phyloP scores from a whole-genome alignment of 495 filamentous ascomycete genomes.

The Letharia lupina region DNA sequence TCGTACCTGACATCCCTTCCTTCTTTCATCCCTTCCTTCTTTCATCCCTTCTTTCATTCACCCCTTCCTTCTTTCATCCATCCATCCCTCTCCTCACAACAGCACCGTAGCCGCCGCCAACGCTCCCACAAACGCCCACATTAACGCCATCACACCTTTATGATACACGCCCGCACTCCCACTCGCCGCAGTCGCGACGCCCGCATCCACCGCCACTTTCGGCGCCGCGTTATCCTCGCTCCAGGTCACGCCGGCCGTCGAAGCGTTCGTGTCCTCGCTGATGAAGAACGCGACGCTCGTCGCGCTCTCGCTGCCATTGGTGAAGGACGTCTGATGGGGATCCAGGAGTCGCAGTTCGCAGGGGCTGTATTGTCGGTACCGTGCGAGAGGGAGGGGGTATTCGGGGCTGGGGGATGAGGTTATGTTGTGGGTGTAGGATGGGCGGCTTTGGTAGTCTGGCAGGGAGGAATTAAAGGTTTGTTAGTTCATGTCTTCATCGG shows the following conservation, averaged over 20 bases:
- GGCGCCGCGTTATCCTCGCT: not conserved
- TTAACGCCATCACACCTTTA: not conserved
- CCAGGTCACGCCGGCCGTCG: not conserved
- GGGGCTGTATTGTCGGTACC: not conserved
- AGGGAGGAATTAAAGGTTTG: not conserved
- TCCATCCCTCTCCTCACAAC: not conserved
- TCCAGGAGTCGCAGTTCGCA: not conserved
- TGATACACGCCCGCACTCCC: not conserved
- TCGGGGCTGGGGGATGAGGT: not conserved
- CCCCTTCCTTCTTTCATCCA: not conserved
- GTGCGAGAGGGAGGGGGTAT: not conserved
- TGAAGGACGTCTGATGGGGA: not conserved
- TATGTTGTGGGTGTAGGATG: not conserved
- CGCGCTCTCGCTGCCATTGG: not conserved
- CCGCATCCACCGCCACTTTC: not conserved
- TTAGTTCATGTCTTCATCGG: not conserved
- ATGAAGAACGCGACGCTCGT: not conserved
- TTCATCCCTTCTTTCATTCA: too few relatives aligned
- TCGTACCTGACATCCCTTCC: too few relatives aligned
- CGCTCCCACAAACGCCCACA: not conserved
- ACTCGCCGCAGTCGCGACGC: not conserved
- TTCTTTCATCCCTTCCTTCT: too few relatives aligned
- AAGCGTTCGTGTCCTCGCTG: not conserved
- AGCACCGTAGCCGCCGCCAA: not conserved
- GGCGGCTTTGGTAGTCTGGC: not conserved